These are phyloP conservation scores for Lithohypha guttulata DNA, from an alignment of 2,329 filamentous ascomycete genomes.

Conservation along the genomic window DNA sequence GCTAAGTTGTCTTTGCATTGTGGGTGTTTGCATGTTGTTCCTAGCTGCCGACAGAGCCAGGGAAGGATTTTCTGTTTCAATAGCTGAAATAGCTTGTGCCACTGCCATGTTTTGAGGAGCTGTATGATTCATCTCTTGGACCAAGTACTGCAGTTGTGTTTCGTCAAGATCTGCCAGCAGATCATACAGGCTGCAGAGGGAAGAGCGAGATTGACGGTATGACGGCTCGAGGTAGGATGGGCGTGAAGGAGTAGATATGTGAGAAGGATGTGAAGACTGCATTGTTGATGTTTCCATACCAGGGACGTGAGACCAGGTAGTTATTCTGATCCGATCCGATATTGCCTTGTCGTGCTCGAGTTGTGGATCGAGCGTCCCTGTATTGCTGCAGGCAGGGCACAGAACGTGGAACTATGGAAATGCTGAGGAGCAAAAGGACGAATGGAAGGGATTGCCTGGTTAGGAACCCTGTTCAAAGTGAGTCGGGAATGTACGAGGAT, in stretches of 20 bases:
- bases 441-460: neutral
- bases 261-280: neutral
- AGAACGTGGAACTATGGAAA: neutral
- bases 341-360: neutral
- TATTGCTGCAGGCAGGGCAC: neutral
- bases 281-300: constrained; percentile 10
- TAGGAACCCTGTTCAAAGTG: neutral
- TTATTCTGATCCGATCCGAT: neutral
- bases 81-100: constrained; percentile 3
- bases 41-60: neutral
- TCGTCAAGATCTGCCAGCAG: constrained; percentile 11
- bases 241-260: constrained; percentile 1
- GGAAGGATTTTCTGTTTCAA: constrained; percentile 5
- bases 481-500: neutral
- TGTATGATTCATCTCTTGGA: constrained; percentile 10
- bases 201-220: constrained; percentile 4
- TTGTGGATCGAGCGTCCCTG: too few relatives aligned
- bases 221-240: neutral
- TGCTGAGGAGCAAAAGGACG: neutral
- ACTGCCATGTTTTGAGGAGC: constrained; percentile 8
- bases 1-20: constrained; percentile 1
- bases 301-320: neutral
- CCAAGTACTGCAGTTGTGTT: constrained; percentile 3
- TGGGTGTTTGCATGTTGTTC: constrained; percentile 5
- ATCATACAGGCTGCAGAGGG: constrained; percentile 7